Conservation (phyloP, 805 yeast genomes). For the Ogataea nonfermentans region DNA sequence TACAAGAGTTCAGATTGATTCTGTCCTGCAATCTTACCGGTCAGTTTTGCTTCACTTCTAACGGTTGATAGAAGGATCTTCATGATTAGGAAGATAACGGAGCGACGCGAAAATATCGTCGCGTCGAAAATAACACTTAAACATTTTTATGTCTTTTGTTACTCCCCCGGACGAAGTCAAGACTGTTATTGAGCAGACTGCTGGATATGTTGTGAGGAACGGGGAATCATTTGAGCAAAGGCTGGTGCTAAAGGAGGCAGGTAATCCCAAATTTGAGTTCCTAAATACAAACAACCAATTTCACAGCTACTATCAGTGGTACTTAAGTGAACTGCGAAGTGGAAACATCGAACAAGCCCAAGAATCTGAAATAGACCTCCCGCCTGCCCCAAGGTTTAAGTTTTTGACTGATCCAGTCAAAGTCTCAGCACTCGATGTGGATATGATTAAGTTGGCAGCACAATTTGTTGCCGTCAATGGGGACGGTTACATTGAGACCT, state of each 20-base stretch:
- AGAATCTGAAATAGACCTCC: background rate
- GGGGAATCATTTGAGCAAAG: conserved; percentile 65
- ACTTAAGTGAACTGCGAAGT: conserved; percentile 36
- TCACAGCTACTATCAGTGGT: conserved; percentile 55
- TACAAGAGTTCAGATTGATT: conserved; percentile 12
- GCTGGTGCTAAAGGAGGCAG: conserved; percentile 45
- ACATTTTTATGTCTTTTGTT: background rate
- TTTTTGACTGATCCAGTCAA: conserved; percentile 35
- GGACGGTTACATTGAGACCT: conserved; percentile 38
- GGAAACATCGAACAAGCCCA: conserved; percentile 16
- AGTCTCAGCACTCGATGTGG: conserved; percentile 62
- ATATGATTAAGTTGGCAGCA: conserved; percentile 71
- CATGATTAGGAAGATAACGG: conserved; percentile 16
- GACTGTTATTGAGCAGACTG: conserved; percentile 67
- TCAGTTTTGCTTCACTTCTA: conserved; percentile 19
- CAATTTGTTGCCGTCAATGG: conserved; percentile 64
- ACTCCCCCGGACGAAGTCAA: conserved; percentile 42
- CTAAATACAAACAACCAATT: conserved; percentile 52
- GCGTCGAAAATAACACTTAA: conserved; percentile 8
- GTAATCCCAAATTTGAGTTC: conserved; percentile 61
- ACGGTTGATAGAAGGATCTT: conserved; percentile 23
- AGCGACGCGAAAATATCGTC: conserved; percentile 10
- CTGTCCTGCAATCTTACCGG: conserved; percentile 17
- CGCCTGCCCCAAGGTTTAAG: conserved; percentile 13
- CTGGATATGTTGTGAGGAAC: conserved; percentile 63